Base-by-base conservation (phyloP, 129 eudicot genomes). In the Saussurea involucrata region DNA sequence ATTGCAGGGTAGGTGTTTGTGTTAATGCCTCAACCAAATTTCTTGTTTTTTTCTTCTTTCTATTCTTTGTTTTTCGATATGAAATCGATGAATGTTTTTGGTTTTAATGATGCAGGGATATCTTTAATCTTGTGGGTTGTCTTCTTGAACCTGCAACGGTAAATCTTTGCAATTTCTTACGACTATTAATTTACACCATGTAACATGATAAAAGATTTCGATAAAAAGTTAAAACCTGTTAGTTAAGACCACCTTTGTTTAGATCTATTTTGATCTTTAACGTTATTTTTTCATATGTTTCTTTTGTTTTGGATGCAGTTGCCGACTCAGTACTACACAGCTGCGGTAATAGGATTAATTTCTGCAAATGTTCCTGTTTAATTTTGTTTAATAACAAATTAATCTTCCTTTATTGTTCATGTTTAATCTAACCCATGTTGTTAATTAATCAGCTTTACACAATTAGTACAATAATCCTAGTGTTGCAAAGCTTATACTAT, bases 81-180 rank as follows among this genome's bases (percentile, higher is more conserved):
- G 2, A 22, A 12, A 10, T 37, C 3, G 5, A 40, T 68, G 61
- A 13, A 17, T 53, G 22, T 53, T 53, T 49, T 53, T 53, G 9
- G 22, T 24, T 71, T 65, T 33, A 18, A 55, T 78, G 74, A 46
- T 81, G 78, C 91, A 95, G 99, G 15, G 99, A 95, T 77, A 76
- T 86, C 25, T 95, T 95, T 80, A 95, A 95, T 86, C 86, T 95
- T 17, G 83, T 88, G 33, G 99, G 99, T 17, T 95, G 99, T 71
- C 87, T 92, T 81, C 91, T 95, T 24, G 99, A 95, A 78, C 97
- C 99, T 80, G 99, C 97, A 36, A 95, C 99, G 60, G 99, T 95
- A 74, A 86, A 82, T 82, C 40, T 46, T 65, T 34, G 37, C 24
- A 55, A 22, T 73, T 66, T 66, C 37, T 76, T 68, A 24, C 24